phyloP scores from a whole-genome alignment of 2,329 filamentous ascomycete genomes.

The Talaromyces funiculosus region DNA sequence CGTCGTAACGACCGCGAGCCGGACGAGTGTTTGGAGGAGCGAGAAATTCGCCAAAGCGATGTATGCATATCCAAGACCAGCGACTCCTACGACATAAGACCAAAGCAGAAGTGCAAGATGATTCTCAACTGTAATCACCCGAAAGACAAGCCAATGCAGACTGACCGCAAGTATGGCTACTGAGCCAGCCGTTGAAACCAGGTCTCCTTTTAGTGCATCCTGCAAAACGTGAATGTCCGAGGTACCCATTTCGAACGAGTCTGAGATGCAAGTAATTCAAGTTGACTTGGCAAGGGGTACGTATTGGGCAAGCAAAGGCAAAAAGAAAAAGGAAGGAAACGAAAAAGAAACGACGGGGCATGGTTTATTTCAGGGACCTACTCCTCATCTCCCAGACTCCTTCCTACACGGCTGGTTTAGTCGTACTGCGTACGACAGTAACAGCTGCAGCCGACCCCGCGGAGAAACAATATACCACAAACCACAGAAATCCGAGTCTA shows the following conservation, averaged over 20 bases:
- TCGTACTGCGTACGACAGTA: too few species aligned
- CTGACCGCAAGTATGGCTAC: background rate
- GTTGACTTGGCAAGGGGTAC: background rate
- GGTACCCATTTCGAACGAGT: background rate
- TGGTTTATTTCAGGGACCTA: background rate
- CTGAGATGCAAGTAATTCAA: background rate
- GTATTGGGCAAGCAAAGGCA: background rate
- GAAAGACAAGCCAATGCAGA: conserved; percentile 2
- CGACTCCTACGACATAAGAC: background rate
- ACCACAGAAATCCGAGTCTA: too few species aligned
- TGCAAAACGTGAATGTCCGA: background rate
- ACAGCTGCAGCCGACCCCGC: too few species aligned
- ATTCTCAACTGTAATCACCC: background rate
- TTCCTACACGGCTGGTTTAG: too few species aligned
- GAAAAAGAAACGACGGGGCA: background rate
- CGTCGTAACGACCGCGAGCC: background rate
- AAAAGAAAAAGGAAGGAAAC: background rate
- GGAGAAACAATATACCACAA: too few species aligned
- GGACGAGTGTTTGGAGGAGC: background rate
- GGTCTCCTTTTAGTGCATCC: background rate
- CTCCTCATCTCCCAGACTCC: too few species aligned
- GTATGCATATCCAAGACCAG: background rate
- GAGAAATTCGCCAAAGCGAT: background rate
- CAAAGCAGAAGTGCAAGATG: background rate
- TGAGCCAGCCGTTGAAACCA: background rate